Conservation (phyloP, 305 asterid species). For the Fraxinus velutina region DNA sequence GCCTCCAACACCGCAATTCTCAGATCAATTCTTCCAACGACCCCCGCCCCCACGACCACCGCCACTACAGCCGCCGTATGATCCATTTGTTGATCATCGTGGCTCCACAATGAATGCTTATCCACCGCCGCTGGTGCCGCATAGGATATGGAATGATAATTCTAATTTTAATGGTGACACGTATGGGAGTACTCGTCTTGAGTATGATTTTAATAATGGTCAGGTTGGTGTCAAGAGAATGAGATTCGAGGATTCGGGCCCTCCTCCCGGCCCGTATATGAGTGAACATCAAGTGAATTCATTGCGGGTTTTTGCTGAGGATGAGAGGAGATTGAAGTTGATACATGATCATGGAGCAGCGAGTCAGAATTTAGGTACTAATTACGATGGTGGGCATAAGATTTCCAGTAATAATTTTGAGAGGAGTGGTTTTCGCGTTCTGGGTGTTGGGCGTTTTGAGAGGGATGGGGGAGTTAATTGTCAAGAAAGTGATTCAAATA, state of each 20-base stretch:
- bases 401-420: constrained; percentile 13
- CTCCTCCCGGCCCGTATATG: neutral
- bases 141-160: constrained; percentile 39
- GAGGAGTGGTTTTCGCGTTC: constrained; percentile 16
- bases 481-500: constrained; percentile 22
- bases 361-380: constrained; percentile 28
- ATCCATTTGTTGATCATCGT: constrained; percentile 59
- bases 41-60: constrained; percentile 39
- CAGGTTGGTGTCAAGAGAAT: constrained; percentile 60
- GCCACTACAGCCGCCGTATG: constrained; percentile 37
- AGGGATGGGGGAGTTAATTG: constrained; percentile 25
- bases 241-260: constrained; percentile 41
- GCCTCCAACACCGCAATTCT: constrained; percentile 29
- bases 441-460: constrained; percentile 22
- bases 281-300: neutral
- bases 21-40: constrained; percentile 47
- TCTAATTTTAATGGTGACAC: constrained; percentile 35
- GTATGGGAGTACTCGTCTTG: constrained; percentile 32
- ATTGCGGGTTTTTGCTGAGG: constrained; percentile 33
- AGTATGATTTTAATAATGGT: constrained; percentile 28
- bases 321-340: constrained; percentile 70
- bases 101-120: constrained; percentile 32
- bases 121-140: constrained; percentile 33
- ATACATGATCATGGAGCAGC: constrained; percentile 76
- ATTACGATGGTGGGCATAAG: constrained; percentile 25